Evolutionary conservation across 495 filamentous ascomycete species (phyloP).

Genomic region (Podospora fimiseda): DNA sequence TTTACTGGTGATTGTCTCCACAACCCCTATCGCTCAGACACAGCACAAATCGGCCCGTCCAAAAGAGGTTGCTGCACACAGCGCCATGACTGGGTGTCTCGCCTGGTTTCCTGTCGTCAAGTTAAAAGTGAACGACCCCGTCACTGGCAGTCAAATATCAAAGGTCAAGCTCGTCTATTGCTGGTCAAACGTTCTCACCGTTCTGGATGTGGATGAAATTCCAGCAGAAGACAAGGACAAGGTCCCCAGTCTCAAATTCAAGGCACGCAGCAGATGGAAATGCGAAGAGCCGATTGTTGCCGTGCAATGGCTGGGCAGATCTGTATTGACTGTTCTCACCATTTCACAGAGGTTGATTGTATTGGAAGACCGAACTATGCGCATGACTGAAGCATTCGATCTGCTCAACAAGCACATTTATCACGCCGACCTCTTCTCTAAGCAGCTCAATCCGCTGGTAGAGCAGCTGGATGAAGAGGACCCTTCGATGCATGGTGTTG

Average conservation of each 20-base stretch:
- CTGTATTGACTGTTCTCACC: conserved; percentile 83
- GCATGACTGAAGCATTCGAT: conserved; percentile 89
- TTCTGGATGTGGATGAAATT: conserved; percentile 76
- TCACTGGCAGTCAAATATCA: conserved; percentile 50
- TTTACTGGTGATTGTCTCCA: conserved; percentile 91
- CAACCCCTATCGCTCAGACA: conserved; percentile 89
- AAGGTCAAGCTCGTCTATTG: conserved; percentile 91
- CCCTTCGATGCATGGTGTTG: conserved; percentile 84
- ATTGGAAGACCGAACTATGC: conserved; percentile 80
- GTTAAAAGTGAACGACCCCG: conserved; percentile 65
- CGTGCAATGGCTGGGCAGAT: conserved; percentile 93
- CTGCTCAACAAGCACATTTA: conserved; percentile 88
- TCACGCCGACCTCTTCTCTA: conserved; percentile 78
- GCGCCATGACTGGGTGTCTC: conserved; percentile 84
- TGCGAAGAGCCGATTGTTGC: conserved; percentile 93
- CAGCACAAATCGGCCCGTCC: conserved; percentile 88
- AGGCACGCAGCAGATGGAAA: conserved; percentile 81
- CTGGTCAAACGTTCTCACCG: conserved; percentile 93
- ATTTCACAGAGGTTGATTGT: conserved; percentile 91
- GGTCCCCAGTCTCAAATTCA: conserved; percentile 72
- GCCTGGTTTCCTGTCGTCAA: conserved; percentile 97
- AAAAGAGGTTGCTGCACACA: conserved; percentile 82
- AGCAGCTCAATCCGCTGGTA: conserved; percentile 74
- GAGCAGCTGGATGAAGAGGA: conserved; percentile 86
- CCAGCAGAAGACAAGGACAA: conserved; percentile 61